Evolutionary conservation across 2,329 filamentous ascomycete genomes (phyloP).

Genomic region (Trichoderma afroharzianum): DNA sequence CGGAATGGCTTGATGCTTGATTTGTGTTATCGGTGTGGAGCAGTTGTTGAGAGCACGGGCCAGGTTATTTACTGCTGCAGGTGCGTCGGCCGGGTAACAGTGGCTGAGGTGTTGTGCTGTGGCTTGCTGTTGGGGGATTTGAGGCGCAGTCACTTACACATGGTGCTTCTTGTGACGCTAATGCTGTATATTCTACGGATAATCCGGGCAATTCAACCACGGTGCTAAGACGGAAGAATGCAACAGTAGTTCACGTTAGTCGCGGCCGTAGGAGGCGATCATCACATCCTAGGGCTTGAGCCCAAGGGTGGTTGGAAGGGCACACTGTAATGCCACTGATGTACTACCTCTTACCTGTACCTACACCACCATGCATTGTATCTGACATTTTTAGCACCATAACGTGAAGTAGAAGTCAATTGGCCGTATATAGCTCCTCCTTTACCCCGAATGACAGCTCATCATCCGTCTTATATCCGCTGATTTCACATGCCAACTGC

Average conservation of each 20-base stretch:
- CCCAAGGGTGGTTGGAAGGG: not conserved
- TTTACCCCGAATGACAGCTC: not conserved
- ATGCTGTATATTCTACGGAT: not conserved
- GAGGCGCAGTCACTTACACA: not conserved
- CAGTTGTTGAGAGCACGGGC: not conserved
- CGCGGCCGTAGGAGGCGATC: not conserved
- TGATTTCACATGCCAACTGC: slow-evolving; percentile 18
- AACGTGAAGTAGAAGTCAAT: not conserved
- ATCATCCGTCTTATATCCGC: not conserved
- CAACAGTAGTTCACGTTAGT: not conserved
- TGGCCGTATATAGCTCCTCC: not conserved
- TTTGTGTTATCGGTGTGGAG: slow-evolving; percentile 18
- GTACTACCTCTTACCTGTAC: not conserved
- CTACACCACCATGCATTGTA: not conserved
- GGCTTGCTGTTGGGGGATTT: not conserved
- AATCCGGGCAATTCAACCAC: not conserved
- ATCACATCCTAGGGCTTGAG: not conserved
- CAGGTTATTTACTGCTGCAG: slow-evolving; percentile 8
- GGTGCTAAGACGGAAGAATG: not conserved
- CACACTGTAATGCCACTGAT: not conserved
- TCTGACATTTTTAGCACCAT: not conserved
- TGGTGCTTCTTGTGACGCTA: not conserved
- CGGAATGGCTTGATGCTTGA: not conserved
- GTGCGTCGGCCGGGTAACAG: slow-evolving; percentile 13
- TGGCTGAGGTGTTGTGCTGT: slow-evolving; percentile 5